These are phyloP conservation scores for Eimeria acervulina DNA, from an alignment of 169 alveolate genomes.

Conservation along the genomic window DNA sequence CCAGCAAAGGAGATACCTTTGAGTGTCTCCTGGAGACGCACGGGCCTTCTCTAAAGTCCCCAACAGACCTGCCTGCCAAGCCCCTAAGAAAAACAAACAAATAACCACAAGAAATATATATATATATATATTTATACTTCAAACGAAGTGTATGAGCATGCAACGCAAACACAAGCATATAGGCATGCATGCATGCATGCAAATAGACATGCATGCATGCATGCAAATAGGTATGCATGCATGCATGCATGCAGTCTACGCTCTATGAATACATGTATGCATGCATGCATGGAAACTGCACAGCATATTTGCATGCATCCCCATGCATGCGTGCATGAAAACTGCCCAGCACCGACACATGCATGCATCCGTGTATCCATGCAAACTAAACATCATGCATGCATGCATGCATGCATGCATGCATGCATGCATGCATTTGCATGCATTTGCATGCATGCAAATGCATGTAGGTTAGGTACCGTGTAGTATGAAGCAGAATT, in stretches of 20 bases:
- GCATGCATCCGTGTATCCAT: too few relatives aligned
- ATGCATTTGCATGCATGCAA: too few relatives aligned
- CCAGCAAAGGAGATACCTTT: conserved; percentile 69
- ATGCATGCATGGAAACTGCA: too few relatives aligned
- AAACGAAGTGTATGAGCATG: not conserved
- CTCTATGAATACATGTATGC: too few relatives aligned
- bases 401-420: too few relatives aligned
- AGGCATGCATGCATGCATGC: not conserved
- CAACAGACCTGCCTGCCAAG: conserved; percentile 77
- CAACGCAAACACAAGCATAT: not conserved
- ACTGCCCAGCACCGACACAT: too few relatives aligned
- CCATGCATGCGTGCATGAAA: too few relatives aligned
- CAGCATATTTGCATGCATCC: too few relatives aligned
- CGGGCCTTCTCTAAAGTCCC: conserved; percentile 76
- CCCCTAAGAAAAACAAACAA: not conserved
- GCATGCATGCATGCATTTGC: too few relatives aligned
- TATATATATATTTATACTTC: too few relatives aligned
- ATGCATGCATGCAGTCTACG: not conserved
- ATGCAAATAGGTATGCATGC: not conserved
- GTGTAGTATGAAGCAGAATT: conserved; percentile 56
- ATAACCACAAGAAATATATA: too few relatives aligned
- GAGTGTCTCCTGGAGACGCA: conserved; percentile 51
- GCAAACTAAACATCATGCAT: too few relatives aligned
- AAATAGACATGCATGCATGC: not conserved
- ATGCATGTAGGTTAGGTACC: not conserved